Base-by-base conservation (phyloP, 2,329 filamentous ascomycete genomes). In the Clonostachys solani region DNA sequence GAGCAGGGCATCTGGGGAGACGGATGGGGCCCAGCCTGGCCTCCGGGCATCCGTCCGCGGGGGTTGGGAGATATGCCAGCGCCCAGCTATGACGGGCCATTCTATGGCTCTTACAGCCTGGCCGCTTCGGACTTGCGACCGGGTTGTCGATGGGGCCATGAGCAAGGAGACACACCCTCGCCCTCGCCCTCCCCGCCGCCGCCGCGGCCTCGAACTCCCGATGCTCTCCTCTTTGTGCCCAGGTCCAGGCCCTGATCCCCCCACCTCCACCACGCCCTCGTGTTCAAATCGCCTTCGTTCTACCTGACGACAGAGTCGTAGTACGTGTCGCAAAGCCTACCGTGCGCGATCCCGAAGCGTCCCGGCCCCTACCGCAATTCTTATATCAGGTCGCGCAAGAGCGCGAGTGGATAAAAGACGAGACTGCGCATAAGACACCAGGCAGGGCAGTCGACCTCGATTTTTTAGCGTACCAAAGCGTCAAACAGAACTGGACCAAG, bases 1-100 rank as follows among this genome's bases (percentile, higher is more conserved):
- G 40, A 52, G 17, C 38, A 47, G 3, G 50, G 50, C 2, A 54
- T 54, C 19, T 53, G 50, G 48, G 45, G 42, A 7, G 40, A 47
- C 6, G 33, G 19, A 18, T 50, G 52, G 48, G 52, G 52, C 6
- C 46, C 46, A 2, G 48, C 46, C 18, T 52, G 50, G 50, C 17
- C 18, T 15, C 16, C 1, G 17, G 23, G 33, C 42, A 44, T 12
- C 23, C 29, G 19, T 12, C 42, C 23, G 42, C 6, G 34, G 42
- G 19, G 18, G 42, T 7, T 12, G 5, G 33, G 10, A 16, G 12
- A 19, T 18, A 3, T 6, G 16, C 12, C 4, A n/a, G 15, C 6
- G 3, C 12, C 6, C 12, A 33, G 23, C 34, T 29, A 6, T 10
- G 42, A 33, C 9, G 36, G 36, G 36, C 36, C 36, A 8, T 38